These are phyloP conservation scores for Apium graveolens DNA, from an alignment of 129 eudicot species.

Conservation along the genomic window DNA sequence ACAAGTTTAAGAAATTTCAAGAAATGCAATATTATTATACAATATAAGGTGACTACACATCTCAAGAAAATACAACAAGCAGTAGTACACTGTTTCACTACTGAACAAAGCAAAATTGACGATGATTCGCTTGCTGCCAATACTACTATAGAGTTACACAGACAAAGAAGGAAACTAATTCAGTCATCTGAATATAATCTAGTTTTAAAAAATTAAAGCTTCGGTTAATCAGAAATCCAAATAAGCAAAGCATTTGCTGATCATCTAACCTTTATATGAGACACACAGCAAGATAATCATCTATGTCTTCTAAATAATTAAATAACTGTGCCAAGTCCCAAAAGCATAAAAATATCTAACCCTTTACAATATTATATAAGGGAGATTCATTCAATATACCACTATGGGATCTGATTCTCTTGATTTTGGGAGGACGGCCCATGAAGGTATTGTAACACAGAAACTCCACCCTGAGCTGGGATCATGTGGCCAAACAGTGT, in stretches of 20 bases:
- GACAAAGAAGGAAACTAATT: neutral
- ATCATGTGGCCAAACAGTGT: constrained; percentile 98
- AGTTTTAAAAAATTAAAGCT: neutral
- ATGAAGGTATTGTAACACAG: constrained; percentile 88
- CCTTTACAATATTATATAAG: constrained; percentile 29
- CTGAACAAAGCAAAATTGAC: neutral
- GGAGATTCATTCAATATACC: constrained; percentile 53
- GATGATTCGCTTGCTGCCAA: neutral
- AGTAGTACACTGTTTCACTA: neutral
- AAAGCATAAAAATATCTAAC: constrained; percentile 21
- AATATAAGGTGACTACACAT: neutral
- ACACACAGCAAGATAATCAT: neutral
- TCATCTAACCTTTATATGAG: neutral
- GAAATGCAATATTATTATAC: neutral
- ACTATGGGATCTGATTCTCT: constrained; percentile 93
- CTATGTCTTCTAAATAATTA: constrained; percentile 4
- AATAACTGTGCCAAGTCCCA: constrained; percentile 7
- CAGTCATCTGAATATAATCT: neutral
- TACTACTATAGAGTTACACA: neutral
- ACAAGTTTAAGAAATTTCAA: neutral
- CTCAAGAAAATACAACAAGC: neutral
- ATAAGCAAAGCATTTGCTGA: neutral
- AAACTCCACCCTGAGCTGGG: constrained; percentile 96
- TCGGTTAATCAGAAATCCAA: neutral
- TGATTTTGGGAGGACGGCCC: constrained; percentile 94